These are phyloP conservation scores for Celoporthe dispersa DNA, from an alignment of 2,329 filamentous ascomycete species.

Conservation along the genomic window DNA sequence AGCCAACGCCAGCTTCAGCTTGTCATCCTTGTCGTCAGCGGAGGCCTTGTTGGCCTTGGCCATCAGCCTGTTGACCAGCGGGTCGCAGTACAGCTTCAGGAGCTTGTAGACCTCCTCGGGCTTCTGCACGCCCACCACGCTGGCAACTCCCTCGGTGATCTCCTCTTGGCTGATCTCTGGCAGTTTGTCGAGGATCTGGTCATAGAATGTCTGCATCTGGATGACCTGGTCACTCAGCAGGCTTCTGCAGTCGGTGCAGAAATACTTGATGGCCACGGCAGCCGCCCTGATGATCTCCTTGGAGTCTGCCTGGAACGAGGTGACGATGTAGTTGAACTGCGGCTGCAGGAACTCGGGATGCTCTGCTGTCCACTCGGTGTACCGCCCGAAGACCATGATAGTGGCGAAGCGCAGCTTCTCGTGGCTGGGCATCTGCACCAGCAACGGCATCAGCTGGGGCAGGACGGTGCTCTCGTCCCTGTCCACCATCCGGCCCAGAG, in stretches of 20 bases:
- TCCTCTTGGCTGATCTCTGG: constrained; percentile 90
- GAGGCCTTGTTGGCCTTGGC: constrained; percentile 82
- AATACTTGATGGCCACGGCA: constrained; percentile 93
- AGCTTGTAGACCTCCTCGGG: constrained; percentile 78
- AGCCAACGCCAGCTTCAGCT: constrained; percentile 80
- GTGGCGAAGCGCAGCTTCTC: constrained; percentile 98
- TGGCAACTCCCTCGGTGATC: constrained; percentile 94
- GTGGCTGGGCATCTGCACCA: constrained; percentile 92
- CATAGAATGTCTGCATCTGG: constrained; percentile 90
- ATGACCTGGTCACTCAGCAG: constrained; percentile 81
- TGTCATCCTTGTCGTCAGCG: constrained; percentile 62
- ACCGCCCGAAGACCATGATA: constrained; percentile 95
- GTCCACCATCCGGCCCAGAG: constrained; percentile 95
- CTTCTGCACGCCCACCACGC: constrained; percentile 86
- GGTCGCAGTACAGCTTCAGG: constrained; percentile 91
- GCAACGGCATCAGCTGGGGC: constrained; percentile 87
- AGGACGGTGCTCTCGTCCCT: constrained; percentile 85
- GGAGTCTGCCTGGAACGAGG: constrained; percentile 85
- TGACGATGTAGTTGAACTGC: constrained; percentile 95
- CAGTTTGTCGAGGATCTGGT: constrained; percentile 84
- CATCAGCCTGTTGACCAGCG: constrained; percentile 84
- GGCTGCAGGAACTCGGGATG: constrained; percentile 91
- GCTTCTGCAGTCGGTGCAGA: constrained; percentile 92
- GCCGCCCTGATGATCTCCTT: constrained; percentile 91
- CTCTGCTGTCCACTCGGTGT: constrained; percentile 96